Percentiles rank a stretch among this genome's conserved stretches.
Conservation (phyloP, 345 rosid genomes). For the Gossypium stocksii region DNA sequence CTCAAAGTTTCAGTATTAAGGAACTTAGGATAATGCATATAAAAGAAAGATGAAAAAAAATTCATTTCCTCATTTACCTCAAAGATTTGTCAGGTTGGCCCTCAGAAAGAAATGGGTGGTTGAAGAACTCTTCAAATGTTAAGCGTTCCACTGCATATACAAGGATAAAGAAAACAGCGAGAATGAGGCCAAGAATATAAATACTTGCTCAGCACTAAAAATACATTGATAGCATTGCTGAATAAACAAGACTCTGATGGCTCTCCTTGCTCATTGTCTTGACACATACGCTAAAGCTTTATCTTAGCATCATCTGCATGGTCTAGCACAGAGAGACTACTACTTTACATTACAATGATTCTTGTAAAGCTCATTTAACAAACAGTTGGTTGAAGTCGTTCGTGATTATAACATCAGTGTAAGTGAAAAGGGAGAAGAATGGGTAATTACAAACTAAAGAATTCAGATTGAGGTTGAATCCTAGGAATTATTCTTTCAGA, state of each 20-base stretch:
- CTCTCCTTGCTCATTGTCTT: not conserved
- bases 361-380: not conserved
- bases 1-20: slow-evolving; percentile 23
- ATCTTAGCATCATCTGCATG: slow-evolving; percentile 6
- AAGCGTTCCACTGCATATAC: slow-evolving; percentile 75
- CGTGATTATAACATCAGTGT: not conserved
- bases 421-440: not conserved
- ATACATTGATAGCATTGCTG: not conserved
- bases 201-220: not conserved
- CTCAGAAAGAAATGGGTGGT: slow-evolving; percentile 70
- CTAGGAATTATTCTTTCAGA: not conserved
- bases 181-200: not conserved
- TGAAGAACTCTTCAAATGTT: slow-evolving; percentile 94
- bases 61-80: slow-evolving; percentile 42
- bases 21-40: slow-evolving; percentile 11
- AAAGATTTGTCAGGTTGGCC: slow-evolving; percentile 42
- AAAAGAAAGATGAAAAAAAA: slow-evolving; percentile 5
- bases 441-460: not conserved
- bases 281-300: not conserved
- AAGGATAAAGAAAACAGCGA: slow-evolving; percentile 6
- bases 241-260: not conserved
- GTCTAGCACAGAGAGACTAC: not conserved
- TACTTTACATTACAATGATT: slow-evolving; percentile 6
- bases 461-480: not conserved
- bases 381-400: slow-evolving; percentile 9